Base-by-base conservation (phyloP, 306 rosid genomes). In the Luffa acutangula region DNA sequence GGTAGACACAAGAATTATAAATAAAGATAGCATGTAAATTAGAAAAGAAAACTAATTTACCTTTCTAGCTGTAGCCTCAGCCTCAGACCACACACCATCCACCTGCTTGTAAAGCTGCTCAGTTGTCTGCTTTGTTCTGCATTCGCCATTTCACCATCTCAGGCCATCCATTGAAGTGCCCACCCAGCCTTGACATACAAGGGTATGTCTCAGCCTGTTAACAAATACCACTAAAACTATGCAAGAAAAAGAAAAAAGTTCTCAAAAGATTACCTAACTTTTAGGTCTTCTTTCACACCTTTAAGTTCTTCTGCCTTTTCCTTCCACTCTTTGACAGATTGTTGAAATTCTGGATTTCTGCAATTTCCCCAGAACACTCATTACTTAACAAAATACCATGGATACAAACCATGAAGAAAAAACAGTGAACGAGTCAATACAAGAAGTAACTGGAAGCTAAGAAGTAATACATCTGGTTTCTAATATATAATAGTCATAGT, bases 41-140 rank as follows among this genome's bases (percentile, higher is more conserved):
- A 39, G 80, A 37, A 73, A 56, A 43, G 42, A 59, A 77, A 81
- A 65, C 52, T 76, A 82, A 41, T 80, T 11, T 75, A 95, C 97
- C 99, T 91, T 91, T 74, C 83, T 93, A 4, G 97, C 97, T n/a
- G 87, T 80, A 80, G 83, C 88, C 87, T 93, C 99, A 34, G 97
- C 99, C 81, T 92, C 93, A 0, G 89, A 86, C 98, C 97, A 95
- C 7, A 72, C 95, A 66, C 88, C 97, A 87, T 91, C 99, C 77
- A 85, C 97, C 81, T 87, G 91, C 91, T 87, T 91, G 94, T 90
- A 93, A 82, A 95, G 91, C 89, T 87, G 81, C 90, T 90, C 94
- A 46, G 93, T 89, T 80, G 85, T 93, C 90, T 95, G 93, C 94
- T 91, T 95, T 71, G 99, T 93, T 90, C 99, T 95, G 99, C 97